Base-by-base conservation (phyloP, 2,329 filamentous ascomycete genomes). In the Trichoderma arundinaceum region DNA sequence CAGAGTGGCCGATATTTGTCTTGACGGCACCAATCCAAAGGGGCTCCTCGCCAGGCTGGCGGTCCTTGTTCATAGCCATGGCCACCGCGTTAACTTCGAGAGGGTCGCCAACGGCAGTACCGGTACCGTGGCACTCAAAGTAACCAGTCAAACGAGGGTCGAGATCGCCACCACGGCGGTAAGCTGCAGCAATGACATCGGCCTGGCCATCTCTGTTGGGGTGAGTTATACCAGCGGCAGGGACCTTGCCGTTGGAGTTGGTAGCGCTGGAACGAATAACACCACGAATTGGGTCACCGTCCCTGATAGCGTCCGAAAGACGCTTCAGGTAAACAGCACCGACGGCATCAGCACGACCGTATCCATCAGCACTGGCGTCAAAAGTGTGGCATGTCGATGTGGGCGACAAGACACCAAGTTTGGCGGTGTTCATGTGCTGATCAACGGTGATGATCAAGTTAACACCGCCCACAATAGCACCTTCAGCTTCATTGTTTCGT, bases 51-150 rank as follows among this genome's bases (percentile, higher is more conserved):
- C 70, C 72, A 57, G 32, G 22, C 64, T 51, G 54, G 66, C 64
- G 64, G 58, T 69, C 2, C 76, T 72, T 49, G 85, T 78, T 80
- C 82, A 80, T 79, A 0, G 76, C 70, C 0, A 65, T 66, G 0
- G 68, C 70, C 4, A 83, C 73, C 0, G 79, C 78, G 8, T 75
- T 76, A 1, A 80, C 80, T 68, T 86, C 84, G 22, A 82, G 79
- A 0, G 83, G 82, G 66, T 86, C 84, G 3, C 84, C 84, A 1
- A 81, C 80, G 22, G 75, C 74, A 12, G 84, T 86, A 8, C 83
- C 83, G 0, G 84, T 85, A 15, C 83, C 83, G 70, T 86, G 84
- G 13, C 79, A 79, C 69, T 86, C 83, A 8, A 75, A 66, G 49
- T 70, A 71, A 32, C 54, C 69, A 1, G 71, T 73, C 32, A 66